Base-by-base conservation (phyloP, 2,329 filamentous ascomycete species). In the Penicillium sp. region DNA sequence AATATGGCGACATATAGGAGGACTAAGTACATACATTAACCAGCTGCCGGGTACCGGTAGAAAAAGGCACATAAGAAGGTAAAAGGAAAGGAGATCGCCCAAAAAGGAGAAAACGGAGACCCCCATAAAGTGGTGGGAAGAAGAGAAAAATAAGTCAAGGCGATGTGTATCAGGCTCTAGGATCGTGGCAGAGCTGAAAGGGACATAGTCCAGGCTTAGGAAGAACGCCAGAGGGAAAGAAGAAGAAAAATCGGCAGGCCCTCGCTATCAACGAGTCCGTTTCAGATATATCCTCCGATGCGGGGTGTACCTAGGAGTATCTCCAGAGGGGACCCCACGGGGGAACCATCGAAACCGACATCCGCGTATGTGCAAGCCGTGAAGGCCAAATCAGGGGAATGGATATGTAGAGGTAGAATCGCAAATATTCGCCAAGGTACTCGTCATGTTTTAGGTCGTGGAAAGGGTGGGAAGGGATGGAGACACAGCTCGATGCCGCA, bases 21-120 rank as follows among this genome's bases (percentile, higher is more conserved):
- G 59, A 70, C 64, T 69, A 69, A 64, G 61, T 72, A 72, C 66
- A 71, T 71, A 71, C 68, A 72, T 71, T 70, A 71, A 69, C 66
- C 67, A 69, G 65, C 65, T 71, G 65, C 60, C 66, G 62, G 57
- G 56, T 63, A 68, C 62, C 64, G 14, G 31, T 36, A 36, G 34
- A 21, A 58, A 56, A 63, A 64, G 64, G 57, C 62, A 66, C 64
- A 60, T 59, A 50, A 59, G 58, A 62, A 63, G 55, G 54, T 45
- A 40, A 48, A 53, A 43, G 43, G 54, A 52, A 49, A 47, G 45
- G 45, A 42, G 52, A 44, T 24, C 59, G 18, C 44, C 27, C 32
- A 54, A 63, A 57, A 42, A 39, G 49, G 52, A 49, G 51, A 51
- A 56, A 60, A 54, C 49, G 55, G 47, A 18, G 50, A 59, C 38